Evolutionary conservation across 306 rosid genomes (phyloP).

Genomic region (Canavalia gladiata): DNA sequence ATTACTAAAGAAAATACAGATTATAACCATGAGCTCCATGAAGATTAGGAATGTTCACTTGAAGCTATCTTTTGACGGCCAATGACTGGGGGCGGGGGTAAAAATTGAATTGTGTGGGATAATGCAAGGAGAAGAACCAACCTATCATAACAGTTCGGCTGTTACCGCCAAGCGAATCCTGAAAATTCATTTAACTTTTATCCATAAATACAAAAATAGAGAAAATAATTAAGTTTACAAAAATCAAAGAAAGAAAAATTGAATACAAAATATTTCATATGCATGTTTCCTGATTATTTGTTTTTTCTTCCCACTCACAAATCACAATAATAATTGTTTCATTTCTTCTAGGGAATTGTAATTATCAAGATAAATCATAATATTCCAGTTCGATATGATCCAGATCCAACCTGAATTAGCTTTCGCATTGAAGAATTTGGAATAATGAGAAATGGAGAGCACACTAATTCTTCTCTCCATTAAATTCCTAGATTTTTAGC

Average conservation of each 20-base stretch:
- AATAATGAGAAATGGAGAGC: constrained; percentile 22
- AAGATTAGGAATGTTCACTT: constrained; percentile 13
- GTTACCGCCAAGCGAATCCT: constrained; percentile 99
- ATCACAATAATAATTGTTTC: not conserved
- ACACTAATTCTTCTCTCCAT: constrained; percentile 1
- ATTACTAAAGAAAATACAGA: not conserved
- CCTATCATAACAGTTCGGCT: constrained; percentile 99
- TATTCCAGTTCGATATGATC: constrained; percentile 32
- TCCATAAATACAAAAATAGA: constrained; percentile 37
- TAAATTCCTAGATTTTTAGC: constrained; percentile 8
- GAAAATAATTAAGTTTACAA: not conserved
- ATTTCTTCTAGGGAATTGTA: not conserved
- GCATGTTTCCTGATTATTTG: constrained; percentile 24
- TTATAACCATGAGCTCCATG: constrained; percentile 28
- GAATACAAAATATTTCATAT: constrained; percentile 26
- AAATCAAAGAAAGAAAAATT: constrained; percentile 30
- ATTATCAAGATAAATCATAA: constrained; percentile 25
- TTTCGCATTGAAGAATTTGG: constrained; percentile 1
- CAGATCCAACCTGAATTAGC: constrained; percentile 2
- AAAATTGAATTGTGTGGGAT: not conserved
- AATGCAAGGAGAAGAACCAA: constrained; percentile 46
- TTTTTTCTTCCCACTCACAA: not conserved
- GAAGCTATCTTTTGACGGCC: constrained; percentile 34
- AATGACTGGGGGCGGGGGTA: not conserved
- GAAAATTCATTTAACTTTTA: constrained; percentile 54